phyloP scores from a whole-genome alignment of 805 yeast genomes.

The Lipomyces chichibuensis region DNA sequence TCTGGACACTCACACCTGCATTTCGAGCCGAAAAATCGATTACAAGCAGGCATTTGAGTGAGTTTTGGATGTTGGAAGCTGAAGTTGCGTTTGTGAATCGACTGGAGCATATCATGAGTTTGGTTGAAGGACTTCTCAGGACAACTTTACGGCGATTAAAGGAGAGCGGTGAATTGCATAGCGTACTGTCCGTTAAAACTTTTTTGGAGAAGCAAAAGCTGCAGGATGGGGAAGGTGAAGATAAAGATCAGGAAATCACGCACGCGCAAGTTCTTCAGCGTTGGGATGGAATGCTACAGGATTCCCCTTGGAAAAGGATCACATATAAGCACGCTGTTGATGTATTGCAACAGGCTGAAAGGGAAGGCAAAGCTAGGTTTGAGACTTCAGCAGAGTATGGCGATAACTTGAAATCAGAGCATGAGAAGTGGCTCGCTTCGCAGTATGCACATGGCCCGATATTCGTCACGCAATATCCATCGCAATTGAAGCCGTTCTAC shows the following conservation, averaged over 20 bases:
- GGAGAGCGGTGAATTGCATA: constrained; percentile 12
- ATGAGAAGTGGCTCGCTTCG: constrained; percentile 89
- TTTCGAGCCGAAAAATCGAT: constrained; percentile 92
- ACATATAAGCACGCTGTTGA: constrained; percentile 78
- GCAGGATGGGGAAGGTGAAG: constrained; percentile 11
- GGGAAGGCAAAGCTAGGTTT: constrained; percentile 45
- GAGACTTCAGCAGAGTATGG: constrained; percentile 65
- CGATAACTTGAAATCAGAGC: constrained; percentile 74
- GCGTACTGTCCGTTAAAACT: constrained; percentile 12
- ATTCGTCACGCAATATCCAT: constrained; percentile 88
- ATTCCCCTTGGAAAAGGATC: constrained; percentile 63
- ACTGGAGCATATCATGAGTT: constrained; percentile 61
- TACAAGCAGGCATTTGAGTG: constrained; percentile 88
- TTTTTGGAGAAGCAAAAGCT: constrained; percentile 13
- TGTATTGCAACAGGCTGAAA: constrained; percentile 48
- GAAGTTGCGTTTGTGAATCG: constrained; percentile 69
- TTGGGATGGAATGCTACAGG: constrained; percentile 59
- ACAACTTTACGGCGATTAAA: constrained; percentile 45
- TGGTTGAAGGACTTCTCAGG: constrained; percentile 73
- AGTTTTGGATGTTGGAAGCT: constrained; percentile 97
- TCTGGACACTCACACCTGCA: constrained; percentile 88
- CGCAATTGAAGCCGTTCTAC: constrained; percentile 80
- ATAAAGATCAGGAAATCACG: constrained; percentile 16
- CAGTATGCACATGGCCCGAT: constrained; percentile 68
- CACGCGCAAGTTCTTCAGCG: constrained; percentile 48